Conservation (phyloP, 805 yeast genomes). For the Teunomyces tritomae region DNA sequence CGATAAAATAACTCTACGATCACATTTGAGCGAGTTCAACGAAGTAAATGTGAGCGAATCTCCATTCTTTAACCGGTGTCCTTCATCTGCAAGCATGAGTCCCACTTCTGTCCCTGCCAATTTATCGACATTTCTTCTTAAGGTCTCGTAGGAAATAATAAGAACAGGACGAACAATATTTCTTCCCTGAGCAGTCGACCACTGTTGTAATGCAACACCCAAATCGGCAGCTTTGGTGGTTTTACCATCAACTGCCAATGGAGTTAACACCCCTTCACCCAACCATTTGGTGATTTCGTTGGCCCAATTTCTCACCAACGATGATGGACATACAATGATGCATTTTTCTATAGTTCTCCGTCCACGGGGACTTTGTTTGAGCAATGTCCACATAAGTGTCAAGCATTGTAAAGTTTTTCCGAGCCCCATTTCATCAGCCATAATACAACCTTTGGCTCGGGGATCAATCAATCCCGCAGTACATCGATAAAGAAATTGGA, state of each 20-base stretch:
- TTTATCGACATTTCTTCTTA: constrained; percentile 78
- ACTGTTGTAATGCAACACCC: constrained; percentile 62
- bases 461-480: constrained; percentile 83
- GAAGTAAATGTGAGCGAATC: constrained; percentile 91
- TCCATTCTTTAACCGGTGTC: constrained; percentile 56
- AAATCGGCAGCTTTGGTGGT: constrained; percentile 69
- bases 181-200: constrained; percentile 89
- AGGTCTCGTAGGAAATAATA: constrained; percentile 90
- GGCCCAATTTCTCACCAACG: constrained; percentile 94
- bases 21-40: constrained; percentile 76
- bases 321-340: constrained; percentile 92
- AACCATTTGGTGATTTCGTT: constrained; percentile 94
- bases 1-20: constrained; percentile 84
- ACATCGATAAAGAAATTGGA: constrained; percentile 83
- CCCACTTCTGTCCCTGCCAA: constrained; percentile 81
- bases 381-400: constrained; percentile 86
- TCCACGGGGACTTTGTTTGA: constrained; percentile 85
- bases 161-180: constrained; percentile 89
- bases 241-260: constrained; percentile 91
- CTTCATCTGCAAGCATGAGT: constrained; percentile 60
- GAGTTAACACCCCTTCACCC: constrained; percentile 85
- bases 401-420: constrained; percentile 91
- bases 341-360: constrained; percentile 82
- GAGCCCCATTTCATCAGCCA: constrained; percentile 98
- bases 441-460: constrained; percentile 89